Base-by-base conservation (phyloP, 2,329 filamentous ascomycete species). In the Xylaria sp. region DNA sequence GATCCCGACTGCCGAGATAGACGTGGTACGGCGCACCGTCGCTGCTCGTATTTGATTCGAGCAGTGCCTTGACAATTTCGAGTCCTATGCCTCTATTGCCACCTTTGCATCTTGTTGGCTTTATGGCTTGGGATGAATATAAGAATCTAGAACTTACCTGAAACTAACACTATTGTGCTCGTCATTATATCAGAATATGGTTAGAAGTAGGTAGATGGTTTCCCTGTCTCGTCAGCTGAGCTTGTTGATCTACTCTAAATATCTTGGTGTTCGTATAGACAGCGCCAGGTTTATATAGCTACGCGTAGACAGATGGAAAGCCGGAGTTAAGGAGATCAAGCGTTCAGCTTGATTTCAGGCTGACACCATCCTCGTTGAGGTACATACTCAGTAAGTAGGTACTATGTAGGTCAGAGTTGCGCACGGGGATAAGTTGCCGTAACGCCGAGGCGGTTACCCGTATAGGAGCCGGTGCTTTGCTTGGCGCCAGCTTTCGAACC, bases 41-140 rank as follows among this genome's bases (percentile, higher is more conserved):
- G 32, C 40, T 37, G 18, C 10, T 61, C 1, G 32, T 48, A 9
- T 60, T 51, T 2, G 69, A 54, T n/a, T 57, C 60, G 23, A 73
- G 69, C 25, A 74, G 55, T 10, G 70, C 69, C 61, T 66, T 69
- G 50, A 73, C 63, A 13, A 71, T 71, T 42, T 68, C 68, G 37
- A 73, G 60, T 8, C 73, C 73, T 44, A 75, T 72, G 64, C 73
- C 72, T 42, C 69, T 60, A 51, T 73, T 75, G 21, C 62, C 71
- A 27, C 72, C 73, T 74, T 44, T 27, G 18, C n/a, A 10, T 27
- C 12, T 16, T 9, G 25, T 68, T 48, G 63, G 60, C 32, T 63
- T 48, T 5, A 23, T 2, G 12, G 18, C 5, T 35, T 57, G 2
- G 10, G 21, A 12, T 1, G 18, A 29, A 13, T 35, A 16, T 16